Evolutionary conservation across 2,329 filamentous ascomycete species (phyloP), one percentile per base, ranked within the genome.

Genomic region (Stylonectria norvegica): DNA sequence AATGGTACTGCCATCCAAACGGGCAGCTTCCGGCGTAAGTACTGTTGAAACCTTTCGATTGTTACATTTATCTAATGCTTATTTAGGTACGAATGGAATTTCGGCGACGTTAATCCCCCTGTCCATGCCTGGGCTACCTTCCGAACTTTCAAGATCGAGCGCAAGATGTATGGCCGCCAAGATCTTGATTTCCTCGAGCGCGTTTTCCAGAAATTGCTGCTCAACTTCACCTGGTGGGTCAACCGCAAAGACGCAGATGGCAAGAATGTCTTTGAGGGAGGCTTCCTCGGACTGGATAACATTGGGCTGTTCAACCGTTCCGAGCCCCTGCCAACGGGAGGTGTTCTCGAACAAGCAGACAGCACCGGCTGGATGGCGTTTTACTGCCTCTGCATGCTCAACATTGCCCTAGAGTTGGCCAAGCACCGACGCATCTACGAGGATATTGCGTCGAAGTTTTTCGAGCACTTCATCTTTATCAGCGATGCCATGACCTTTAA

Each of bases 221-320:
- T 97, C 48, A 97, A 97, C 69, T 97, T 97, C 64, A 97, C 93
- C 4, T 97, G 93, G 93, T 97, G 91, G 91, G 91, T 96, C 15
- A 97, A 97, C 63, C 85, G 91, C 43, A 97, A 97, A 67, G 91
- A 97, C 57, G 77, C 78, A 9, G 88, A 95, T 8, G 91, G 89
- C 57, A 97, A 97, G 71, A 96, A 97, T 58, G 86, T 97, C 19
- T 97, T 97, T 53, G 93, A 97, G 61, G 93, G 91, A 52, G 91
- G 91, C 30, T 97, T 97, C 73, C 72, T 97, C 6, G 91, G 91
- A 32, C 73, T 97, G 37, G 91, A 97, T 77, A 97, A 97, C 62
- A 97, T 97, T 63, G 93, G 93, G 38, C 70, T 97, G 23, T 97
- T 97, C 78, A 97, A 97, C 67, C 86, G 91, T 32, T 97, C 91